Evolutionary conservation across 2,329 filamentous ascomycete genomes (phyloP).

Genomic region (Stagonosporopsis cucurbitacearum): DNA sequence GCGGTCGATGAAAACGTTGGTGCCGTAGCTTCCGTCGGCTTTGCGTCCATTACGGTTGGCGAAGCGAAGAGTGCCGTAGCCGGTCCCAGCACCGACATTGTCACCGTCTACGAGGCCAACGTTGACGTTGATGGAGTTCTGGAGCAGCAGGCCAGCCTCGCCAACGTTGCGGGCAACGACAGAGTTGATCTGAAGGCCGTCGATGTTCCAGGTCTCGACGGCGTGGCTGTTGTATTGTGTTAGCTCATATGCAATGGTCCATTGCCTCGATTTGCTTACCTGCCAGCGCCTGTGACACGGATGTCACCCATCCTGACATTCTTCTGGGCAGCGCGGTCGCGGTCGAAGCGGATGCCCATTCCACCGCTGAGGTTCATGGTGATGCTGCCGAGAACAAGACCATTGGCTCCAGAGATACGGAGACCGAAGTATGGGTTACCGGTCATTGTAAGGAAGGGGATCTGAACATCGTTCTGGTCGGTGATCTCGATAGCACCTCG

Average conservation of each 20-base stretch:
- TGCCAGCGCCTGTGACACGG: constrained; percentile 59
- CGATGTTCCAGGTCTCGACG: constrained; percentile 67
- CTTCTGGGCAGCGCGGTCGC: constrained; percentile 59
- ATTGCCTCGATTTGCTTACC: constrained; percentile 22
- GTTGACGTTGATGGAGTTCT: constrained; percentile 59
- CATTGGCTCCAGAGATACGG: constrained; percentile 60
- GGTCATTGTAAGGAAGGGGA: constrained; percentile 64
- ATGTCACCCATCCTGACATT: constrained; percentile 63
- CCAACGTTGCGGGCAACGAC: constrained; percentile 63
- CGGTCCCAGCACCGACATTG: constrained; percentile 60
- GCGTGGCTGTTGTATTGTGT: constrained; percentile 50
- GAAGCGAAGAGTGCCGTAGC: constrained; percentile 64
- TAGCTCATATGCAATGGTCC: not conserved
- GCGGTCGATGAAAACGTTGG: constrained; percentile 61
- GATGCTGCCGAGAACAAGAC: constrained; percentile 59
- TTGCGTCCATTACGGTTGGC: constrained; percentile 63
- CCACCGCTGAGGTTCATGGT: constrained; percentile 63
- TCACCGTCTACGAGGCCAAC: constrained; percentile 64
- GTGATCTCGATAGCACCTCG: constrained; percentile 63
- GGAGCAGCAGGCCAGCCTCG: constrained; percentile 64
- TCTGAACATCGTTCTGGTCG: constrained; percentile 57
- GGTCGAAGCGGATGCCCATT: constrained; percentile 64
- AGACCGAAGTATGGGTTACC: constrained; percentile 65
- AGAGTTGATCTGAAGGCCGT: constrained; percentile 58
- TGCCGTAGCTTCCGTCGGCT: constrained; percentile 57